Conservation (phyloP, 169 alveolate genomes). For the Plasmodium knowlesi region DNA sequence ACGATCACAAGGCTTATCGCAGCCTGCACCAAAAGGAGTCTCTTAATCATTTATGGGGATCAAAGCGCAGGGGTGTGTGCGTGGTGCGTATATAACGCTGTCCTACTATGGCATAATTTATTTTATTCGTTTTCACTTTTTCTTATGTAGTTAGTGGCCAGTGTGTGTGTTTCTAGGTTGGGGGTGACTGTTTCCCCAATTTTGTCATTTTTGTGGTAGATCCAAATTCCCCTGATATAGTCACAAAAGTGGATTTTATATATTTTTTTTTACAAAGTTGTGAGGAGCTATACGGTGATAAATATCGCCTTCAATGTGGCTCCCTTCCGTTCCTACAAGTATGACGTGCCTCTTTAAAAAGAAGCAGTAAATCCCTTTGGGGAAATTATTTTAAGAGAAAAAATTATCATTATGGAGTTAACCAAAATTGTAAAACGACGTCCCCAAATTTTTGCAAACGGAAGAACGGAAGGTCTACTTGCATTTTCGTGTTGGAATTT, state of each 20-base stretch:
- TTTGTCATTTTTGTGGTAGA: background rate
- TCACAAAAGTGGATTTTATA: background rate
- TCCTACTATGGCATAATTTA: background rate
- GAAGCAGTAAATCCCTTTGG: background rate
- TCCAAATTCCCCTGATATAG: background rate
- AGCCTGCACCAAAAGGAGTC: slow-evolving; percentile 7
- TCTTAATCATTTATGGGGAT: slow-evolving; percentile 21
- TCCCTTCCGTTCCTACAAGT: background rate
- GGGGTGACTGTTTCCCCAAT: background rate
- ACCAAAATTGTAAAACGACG: background rate
- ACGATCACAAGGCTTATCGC: slow-evolving; percentile 7
- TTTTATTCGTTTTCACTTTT: background rate
- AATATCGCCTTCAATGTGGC: background rate
- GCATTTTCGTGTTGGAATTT: background rate
- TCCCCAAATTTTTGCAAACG: background rate
- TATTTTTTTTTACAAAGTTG: background rate
- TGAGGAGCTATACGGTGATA: background rate
- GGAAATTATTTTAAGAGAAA: background rate
- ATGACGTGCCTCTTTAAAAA: background rate
- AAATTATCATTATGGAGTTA: background rate
- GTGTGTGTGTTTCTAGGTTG: background rate
- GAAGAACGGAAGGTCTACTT: background rate
- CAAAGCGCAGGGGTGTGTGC: background rate
- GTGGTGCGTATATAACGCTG: background rate
- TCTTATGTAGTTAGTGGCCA: background rate